Evolutionary conservation across 371 early-diverging fungal species (phyloP).

Genomic region (Blastocladiella emersonii): DNA sequence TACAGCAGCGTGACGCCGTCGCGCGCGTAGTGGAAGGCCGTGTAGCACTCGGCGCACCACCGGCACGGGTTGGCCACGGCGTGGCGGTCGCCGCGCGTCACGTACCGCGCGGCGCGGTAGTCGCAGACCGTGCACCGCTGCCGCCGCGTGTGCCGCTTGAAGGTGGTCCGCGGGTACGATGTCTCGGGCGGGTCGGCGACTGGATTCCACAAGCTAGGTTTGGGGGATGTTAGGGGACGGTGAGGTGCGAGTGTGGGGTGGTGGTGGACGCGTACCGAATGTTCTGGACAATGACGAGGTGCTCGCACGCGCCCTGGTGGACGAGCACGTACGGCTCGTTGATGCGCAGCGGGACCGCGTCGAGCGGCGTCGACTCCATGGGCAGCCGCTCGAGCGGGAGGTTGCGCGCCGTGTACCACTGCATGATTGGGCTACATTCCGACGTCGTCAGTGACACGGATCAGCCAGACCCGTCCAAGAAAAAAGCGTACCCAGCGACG

Average conservation of each 20-base stretch:
- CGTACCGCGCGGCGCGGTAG: slow-evolving; percentile 36
- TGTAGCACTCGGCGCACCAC: slow-evolving; percentile 60
- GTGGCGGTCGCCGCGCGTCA: slow-evolving; percentile 51
- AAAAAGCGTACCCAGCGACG: slow-evolving; percentile 3
- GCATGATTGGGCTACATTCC: no score
- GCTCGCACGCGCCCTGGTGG: slow-evolving; percentile 63
- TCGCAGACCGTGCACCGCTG: slow-evolving; percentile 54
- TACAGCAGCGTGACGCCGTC: slow-evolving; percentile 35
- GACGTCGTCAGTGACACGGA: no score
- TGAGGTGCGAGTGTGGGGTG: no score
- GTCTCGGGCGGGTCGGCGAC: no score
- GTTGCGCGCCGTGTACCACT: no score
- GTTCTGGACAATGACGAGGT: slow-evolving; percentile 38
- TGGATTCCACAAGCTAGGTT: no score
- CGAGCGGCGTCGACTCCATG: slow-evolving; percentile 3
- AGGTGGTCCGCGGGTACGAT: slow-evolving; percentile 43
- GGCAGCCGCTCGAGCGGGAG: no score
- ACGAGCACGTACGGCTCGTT: slow-evolving; percentile 48
- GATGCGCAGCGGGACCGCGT: slow-evolving; percentile 37
- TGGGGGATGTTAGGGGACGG: no score
- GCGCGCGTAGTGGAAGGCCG: slow-evolving; percentile 50
- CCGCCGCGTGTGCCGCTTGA: slow-evolving; percentile 25
- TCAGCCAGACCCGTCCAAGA: not conserved
- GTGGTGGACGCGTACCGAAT: no score
- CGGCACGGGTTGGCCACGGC: slow-evolving; percentile 58